phyloP scores from a whole-genome alignment of 2,329 filamentous ascomycete species.

The Zymoseptoria pseudotritici region DNA sequence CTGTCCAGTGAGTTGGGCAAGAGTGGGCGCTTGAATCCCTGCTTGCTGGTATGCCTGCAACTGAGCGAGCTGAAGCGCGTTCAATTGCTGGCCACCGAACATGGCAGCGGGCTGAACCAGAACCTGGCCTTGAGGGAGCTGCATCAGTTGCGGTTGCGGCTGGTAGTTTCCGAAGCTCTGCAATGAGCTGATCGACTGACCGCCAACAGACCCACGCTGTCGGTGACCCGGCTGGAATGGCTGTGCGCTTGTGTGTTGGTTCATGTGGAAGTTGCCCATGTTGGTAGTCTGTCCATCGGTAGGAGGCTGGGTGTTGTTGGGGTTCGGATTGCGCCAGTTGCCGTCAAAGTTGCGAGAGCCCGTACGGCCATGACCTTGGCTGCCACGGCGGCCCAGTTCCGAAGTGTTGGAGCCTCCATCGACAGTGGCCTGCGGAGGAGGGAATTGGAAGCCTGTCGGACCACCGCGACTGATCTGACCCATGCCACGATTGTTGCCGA shows the following conservation, averaged over 20 bases:
- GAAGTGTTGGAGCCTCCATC: constrained; percentile 43
- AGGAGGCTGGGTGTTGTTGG: constrained; percentile 35
- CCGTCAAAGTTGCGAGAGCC: constrained; percentile 92
- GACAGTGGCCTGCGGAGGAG: constrained; percentile 39
- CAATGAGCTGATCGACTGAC: constrained; percentile 69
- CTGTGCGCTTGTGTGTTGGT: constrained; percentile 61
- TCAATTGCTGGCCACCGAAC: constrained; percentile 78
- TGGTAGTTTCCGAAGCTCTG: constrained; percentile 73
- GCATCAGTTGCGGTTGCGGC: constrained; percentile 80
- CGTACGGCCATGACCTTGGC: constrained; percentile 70
- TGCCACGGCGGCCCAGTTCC: constrained; percentile 70
- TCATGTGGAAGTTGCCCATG: constrained; percentile 60
- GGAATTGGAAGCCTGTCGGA: constrained; percentile 62
- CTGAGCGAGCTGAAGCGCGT: constrained; percentile 80
- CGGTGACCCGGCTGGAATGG: constrained; percentile 92
- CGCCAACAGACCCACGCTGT: constrained; percentile 73
- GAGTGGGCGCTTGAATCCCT: constrained; percentile 53
- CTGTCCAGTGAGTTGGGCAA: constrained; percentile 38
- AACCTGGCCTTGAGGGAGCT: constrained; percentile 76
- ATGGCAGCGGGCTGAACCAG: constrained; percentile 70
- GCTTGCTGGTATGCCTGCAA: constrained; percentile 87
- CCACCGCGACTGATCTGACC: constrained; percentile 54
- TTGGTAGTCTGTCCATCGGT: constrained; percentile 38
- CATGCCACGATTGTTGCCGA: constrained; percentile 60
- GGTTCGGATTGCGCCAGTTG: constrained; percentile 86